Conservation (phyloP, 2,329 filamentous ascomycete species). For the Bipolaris victoriae region DNA sequence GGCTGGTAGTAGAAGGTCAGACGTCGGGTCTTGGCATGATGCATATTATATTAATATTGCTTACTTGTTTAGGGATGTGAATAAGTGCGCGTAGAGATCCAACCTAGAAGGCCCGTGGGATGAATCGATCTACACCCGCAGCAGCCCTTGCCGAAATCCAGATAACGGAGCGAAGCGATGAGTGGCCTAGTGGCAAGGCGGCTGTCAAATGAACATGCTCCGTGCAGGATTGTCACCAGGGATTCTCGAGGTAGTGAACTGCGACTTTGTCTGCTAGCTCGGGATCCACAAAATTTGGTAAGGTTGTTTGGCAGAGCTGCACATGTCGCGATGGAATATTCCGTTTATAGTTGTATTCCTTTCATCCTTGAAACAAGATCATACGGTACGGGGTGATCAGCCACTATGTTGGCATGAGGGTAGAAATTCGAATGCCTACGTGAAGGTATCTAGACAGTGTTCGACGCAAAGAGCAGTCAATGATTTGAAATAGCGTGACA, state of each 20-base stretch:
- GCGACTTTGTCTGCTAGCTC: constrained; percentile 8
- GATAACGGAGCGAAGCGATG: constrained; percentile 12
- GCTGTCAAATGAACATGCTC: constrained; percentile 21
- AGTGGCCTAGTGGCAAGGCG: constrained; percentile 17
- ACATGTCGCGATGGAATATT: not conserved
- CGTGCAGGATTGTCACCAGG: constrained; percentile 12
- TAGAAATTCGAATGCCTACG: not conserved
- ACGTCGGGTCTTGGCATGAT: constrained; percentile 35
- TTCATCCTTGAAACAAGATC: constrained; percentile 20
- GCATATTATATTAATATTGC: constrained; percentile 38
- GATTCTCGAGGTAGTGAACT: constrained; percentile 5
- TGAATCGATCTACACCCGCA: constrained; percentile 26
- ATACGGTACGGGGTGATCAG: constrained; percentile 33
- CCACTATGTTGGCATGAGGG: constrained; percentile 7
- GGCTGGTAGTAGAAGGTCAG: constrained; percentile 24
- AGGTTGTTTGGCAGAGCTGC: constrained; percentile 11
- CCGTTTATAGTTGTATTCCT: constrained; percentile 1
- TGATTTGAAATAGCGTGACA: not conserved
- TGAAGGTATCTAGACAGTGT: constrained; percentile 5
- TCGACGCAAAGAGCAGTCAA: not conserved
- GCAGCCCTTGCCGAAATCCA: constrained; percentile 22
- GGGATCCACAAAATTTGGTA: constrained; percentile 21
- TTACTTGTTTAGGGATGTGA: constrained; percentile 45
- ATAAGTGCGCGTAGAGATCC: constrained; percentile 23
- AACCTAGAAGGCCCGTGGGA: constrained; percentile 21